Percentiles rank a stretch among this genome's conserved stretches.
phyloP scores from a whole-genome alignment of 2,329 filamentous ascomycete genomes.

The Scopulariopsis brevicaulis region DNA sequence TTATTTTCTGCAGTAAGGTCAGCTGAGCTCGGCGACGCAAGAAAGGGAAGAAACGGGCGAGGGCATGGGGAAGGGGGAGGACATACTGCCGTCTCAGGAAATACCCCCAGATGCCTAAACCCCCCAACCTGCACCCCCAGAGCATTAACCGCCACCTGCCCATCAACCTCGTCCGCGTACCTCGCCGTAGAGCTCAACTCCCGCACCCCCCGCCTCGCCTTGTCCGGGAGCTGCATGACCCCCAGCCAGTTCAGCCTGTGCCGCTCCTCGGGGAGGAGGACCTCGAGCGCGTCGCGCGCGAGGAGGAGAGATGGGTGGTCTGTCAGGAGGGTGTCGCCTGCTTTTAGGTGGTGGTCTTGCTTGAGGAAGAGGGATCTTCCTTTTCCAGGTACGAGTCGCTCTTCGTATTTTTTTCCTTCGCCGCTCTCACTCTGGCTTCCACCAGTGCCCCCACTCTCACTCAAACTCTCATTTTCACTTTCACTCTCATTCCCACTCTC shows the following conservation, averaged over 20 bases:
- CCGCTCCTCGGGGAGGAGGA: conserved; percentile 3
- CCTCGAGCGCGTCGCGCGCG: conserved; percentile 1
- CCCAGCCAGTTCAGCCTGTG: conserved; percentile 5
- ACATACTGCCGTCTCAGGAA: conserved; percentile 5
- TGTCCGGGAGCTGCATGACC: conserved; percentile 2
- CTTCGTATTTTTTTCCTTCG: neutral
- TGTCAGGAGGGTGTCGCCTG: neutral
- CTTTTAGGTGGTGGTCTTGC: neutral
- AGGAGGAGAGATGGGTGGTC: conserved; percentile 3
- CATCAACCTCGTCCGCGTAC: conserved; percentile 5
- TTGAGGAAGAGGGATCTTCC: conserved; percentile 3
- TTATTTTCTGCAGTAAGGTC: conserved; percentile 3
- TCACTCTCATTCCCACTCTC: neutral
- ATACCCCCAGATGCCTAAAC: neutral
- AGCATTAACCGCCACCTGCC: conserved; percentile 3
- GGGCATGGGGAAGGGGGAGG: neutral
- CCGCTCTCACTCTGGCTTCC: too few relatives aligned
- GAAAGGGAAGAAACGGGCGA: neutral
- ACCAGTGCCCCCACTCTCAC: too few relatives aligned
- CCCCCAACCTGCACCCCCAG: neutral
- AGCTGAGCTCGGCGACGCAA: neutral
- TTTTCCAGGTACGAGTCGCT: neutral
- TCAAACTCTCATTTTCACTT: neutral
- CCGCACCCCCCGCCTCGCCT: neutral
- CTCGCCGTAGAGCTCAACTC: neutral